Conservation (phyloP, 805 yeast species). For the Metschnikowia anglica region DNA sequence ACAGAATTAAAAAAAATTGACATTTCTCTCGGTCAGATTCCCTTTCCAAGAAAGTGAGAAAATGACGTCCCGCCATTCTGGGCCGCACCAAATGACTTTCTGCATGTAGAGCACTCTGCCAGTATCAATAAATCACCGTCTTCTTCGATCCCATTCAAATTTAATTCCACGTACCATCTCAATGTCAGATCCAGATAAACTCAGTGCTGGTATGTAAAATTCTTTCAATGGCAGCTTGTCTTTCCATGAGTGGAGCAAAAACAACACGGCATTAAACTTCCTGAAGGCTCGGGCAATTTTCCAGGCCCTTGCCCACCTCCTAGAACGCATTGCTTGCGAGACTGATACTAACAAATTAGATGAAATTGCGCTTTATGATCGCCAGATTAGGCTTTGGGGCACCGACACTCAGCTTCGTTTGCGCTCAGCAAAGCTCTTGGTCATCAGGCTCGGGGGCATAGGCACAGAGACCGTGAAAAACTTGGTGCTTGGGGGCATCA, state of each 20-base stretch:
- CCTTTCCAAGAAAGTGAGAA: too few relatives aligned
- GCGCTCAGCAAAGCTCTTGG: constrained; percentile 66
- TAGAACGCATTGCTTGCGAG: not conserved
- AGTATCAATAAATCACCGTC: not conserved
- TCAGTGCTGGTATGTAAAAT: constrained; percentile 23
- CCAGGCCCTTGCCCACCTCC: not conserved
- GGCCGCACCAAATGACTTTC: not conserved
- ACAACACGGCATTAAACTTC: too few relatives aligned
- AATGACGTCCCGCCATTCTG: too few relatives aligned
- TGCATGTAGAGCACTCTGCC: not conserved
- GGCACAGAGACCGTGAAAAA: constrained; percentile 85
- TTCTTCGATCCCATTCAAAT: not conserved
- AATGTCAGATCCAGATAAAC: constrained; percentile 15
- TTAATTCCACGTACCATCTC: too few relatives aligned
- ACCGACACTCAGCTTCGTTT: constrained; percentile 81
- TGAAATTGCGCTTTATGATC: constrained; percentile 87
- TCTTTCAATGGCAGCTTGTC: too few relatives aligned
- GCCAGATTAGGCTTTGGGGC: constrained; percentile 97
- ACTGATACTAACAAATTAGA: constrained; percentile 37
- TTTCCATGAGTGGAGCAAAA: too few relatives aligned
- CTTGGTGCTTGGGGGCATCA: constrained; percentile 84
- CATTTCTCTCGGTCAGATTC: not conserved
- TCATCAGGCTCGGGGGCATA: constrained; percentile 72
- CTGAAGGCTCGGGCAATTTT: not conserved
- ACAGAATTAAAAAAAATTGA: not conserved